Percentiles rank a stretch among this genome's conserved stretches.
Evolutionary conservation across 768 basidiomycete genomes (phyloP).

Genomic region (Mycena vulgaris): DNA sequence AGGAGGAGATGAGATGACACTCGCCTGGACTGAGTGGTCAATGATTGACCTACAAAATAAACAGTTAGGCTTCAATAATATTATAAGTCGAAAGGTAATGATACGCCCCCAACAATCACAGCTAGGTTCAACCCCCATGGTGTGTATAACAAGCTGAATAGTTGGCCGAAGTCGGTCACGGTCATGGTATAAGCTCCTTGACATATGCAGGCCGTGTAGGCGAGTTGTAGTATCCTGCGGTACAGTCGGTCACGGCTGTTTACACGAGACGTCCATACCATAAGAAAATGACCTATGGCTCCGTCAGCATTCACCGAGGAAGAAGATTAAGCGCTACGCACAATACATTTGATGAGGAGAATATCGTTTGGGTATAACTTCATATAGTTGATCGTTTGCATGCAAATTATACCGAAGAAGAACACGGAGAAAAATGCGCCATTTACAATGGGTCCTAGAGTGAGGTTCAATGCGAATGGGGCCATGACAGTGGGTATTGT

Average conservation of each 20-base stretch:
- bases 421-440: constrained; percentile 28
- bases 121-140: constrained; percentile 30
- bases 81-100: too few relatives aligned
- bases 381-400: constrained; percentile 34
- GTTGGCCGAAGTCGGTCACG: constrained; percentile 33
- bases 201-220: constrained; percentile 30
- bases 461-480: constrained; percentile 11
- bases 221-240: constrained; percentile 21
- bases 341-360: constrained; percentile 20
- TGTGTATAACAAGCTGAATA: constrained; percentile 27
- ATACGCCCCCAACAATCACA: constrained; percentile 31
- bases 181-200: constrained; percentile 31
- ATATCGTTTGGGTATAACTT: constrained; percentile 30
- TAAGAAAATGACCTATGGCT: constrained; percentile 25
- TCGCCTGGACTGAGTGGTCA: constrained; percentile 29
- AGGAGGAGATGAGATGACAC: background rate
- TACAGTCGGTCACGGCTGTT: background rate
- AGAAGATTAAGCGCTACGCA: background rate
- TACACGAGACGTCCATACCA: constrained; percentile 10
- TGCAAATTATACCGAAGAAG: constrained; percentile 32
- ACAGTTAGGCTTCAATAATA: background rate
- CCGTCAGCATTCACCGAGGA: background rate
- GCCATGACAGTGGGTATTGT: background rate
- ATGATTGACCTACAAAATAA: constrained; percentile 8
- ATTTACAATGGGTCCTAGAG: constrained; percentile 20